phyloP scores from a whole-genome alignment of 805 yeast species.

The Barnettozyma wickerhamii region DNA sequence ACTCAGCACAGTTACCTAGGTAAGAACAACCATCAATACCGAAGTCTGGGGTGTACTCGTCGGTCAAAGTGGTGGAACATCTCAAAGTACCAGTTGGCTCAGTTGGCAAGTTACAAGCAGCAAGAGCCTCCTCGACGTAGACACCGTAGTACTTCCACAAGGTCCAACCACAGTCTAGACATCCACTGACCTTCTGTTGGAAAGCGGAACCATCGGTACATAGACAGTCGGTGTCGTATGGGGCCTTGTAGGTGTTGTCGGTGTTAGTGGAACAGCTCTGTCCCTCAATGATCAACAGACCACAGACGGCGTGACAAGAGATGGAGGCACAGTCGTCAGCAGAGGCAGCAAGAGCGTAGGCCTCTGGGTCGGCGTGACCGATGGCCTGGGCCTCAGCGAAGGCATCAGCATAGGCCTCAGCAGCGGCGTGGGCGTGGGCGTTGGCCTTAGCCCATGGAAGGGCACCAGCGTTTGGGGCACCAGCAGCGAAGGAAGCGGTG shows the following conservation, averaged over 20 bases:
- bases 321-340: slow-evolving; percentile 24
- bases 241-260: slow-evolving; percentile 10
- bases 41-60: slow-evolving; percentile 5
- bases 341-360: slow-evolving; percentile 22
- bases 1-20: slow-evolving; percentile 8
- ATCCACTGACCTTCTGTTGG: slow-evolving; percentile 21
- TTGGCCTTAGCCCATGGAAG: background rate
- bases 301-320: slow-evolving; percentile 29
- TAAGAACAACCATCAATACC: slow-evolving; percentile 9
- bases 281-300: slow-evolving; percentile 28
- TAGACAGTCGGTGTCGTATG: slow-evolving; percentile 23
- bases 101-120: slow-evolving; percentile 24
- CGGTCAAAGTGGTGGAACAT: slow-evolving; percentile 12
- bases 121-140: slow-evolving; percentile 25
- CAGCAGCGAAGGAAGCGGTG: background rate
- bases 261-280: slow-evolving; percentile 21
- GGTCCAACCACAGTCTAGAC: slow-evolving; percentile 34
- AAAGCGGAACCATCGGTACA: slow-evolving; percentile 26
- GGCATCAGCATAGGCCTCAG: slow-evolving; percentile 9
- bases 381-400: slow-evolving; percentile 13
- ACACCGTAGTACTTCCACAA: slow-evolving; percentile 29
- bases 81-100: slow-evolving; percentile 12
- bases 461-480: background rate
- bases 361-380: slow-evolving; percentile 19
- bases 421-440: background rate